Conservation (phyloP, 192 early-diverging fungal species). For the Coemansia sp. region DNA sequence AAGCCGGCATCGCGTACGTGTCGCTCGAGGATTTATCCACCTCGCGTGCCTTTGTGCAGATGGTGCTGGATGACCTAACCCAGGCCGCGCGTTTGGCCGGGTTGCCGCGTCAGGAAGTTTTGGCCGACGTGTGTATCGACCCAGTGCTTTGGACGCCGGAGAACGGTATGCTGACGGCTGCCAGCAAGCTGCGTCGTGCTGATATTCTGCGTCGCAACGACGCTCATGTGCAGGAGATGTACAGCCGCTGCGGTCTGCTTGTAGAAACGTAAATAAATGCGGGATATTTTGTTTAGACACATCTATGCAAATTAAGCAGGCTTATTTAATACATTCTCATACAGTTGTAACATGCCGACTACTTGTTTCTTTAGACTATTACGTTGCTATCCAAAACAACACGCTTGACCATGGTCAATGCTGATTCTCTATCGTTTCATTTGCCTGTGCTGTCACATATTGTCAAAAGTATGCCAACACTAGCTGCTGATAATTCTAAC, state of each 20-base stretch:
- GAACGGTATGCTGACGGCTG: constrained; percentile 86
- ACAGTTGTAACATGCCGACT: no score
- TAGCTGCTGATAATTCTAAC: no score
- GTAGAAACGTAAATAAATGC: no score
- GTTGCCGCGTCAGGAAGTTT: constrained; percentile 71
- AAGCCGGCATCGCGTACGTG: constrained; percentile 6
- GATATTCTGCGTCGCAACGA: constrained; percentile 70
- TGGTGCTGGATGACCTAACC: constrained; percentile 20
- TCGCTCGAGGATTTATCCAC: not conserved
- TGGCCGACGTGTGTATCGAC: constrained; percentile 65
- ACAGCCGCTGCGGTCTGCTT: not conserved
- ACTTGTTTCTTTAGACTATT: no score
- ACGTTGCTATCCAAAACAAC: no score
- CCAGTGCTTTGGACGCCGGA: constrained; percentile 89
- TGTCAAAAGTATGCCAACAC: no score
- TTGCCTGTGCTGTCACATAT: no score
- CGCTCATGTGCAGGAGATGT: constrained; percentile 17
- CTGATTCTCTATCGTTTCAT: no score
- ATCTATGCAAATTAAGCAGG: no score
- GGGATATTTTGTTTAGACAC: no score
- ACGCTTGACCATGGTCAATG: no score
- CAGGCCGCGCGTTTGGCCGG: constrained; percentile 61
- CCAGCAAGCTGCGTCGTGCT: constrained; percentile 87
- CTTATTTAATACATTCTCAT: no score
- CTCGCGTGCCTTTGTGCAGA: not conserved